These are phyloP conservation scores for Bruguiera gymnorhiza DNA, from an alignment of 345 rosid genomes.

Conservation along the genomic window DNA sequence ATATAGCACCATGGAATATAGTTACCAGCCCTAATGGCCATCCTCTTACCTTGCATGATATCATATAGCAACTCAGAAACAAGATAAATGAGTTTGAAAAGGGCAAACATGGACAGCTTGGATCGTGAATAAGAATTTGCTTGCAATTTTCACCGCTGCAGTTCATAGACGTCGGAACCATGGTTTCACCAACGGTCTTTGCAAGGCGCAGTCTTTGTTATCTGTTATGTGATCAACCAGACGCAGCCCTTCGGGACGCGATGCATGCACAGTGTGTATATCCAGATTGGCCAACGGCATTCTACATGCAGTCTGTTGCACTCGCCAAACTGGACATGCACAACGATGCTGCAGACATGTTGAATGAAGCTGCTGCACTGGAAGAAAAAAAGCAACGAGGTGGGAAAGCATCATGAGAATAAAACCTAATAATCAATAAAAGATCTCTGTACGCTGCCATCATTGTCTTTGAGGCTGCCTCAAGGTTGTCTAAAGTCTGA, in stretches of 20 bases:
- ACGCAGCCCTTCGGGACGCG: conserved; percentile 86
- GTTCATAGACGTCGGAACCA: conserved; percentile 84
- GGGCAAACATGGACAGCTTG: neutral
- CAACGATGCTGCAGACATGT: conserved; percentile 89
- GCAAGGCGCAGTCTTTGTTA: conserved; percentile 90
- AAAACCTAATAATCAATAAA: neutral
- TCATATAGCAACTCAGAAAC: neutral
- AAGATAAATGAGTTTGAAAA: neutral
- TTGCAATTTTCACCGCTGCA: conserved; percentile 26
- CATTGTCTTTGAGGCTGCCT: conserved; percentile 32
- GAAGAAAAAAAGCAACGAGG: conserved; percentile 88
- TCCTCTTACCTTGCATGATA: too few species aligned
- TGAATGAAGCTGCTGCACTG: conserved; percentile 78
- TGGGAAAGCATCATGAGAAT: conserved; percentile 48
- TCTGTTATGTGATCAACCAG: conserved; percentile 79
- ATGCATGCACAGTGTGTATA: conserved; percentile 90
- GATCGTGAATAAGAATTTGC: neutral
- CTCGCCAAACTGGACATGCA: conserved; percentile 93
- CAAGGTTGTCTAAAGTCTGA: conserved; percentile 36
- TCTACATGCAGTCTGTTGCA: conserved; percentile 97
- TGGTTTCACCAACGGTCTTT: conserved; percentile 90
- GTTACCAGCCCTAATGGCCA: too few species aligned
- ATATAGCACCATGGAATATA: too few species aligned
- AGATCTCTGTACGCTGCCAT: conserved; percentile 1
- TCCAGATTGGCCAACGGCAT: conserved; percentile 92